Percentiles rank a stretch among this genome's conserved stretches.
Evolutionary conservation across 495 filamentous ascomycete genomes (phyloP).

Genomic region (Letharia columbiana): DNA sequence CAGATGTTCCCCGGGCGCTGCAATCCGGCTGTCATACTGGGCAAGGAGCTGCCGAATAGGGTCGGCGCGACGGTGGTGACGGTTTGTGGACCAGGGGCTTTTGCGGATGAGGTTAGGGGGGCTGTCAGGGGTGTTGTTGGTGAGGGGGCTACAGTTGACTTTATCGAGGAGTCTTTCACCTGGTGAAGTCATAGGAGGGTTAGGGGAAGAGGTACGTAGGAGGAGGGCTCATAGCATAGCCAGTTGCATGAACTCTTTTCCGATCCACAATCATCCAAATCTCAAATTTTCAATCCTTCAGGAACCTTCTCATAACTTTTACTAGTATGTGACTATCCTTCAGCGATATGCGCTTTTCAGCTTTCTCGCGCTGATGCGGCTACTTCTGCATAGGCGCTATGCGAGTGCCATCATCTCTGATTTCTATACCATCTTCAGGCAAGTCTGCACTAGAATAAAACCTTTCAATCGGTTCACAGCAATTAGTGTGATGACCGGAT

Average conservation of each 20-base stretch:
- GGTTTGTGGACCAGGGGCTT: slow-evolving; percentile 82
- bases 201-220: background rate
- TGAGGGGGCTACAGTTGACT: slow-evolving; percentile 64
- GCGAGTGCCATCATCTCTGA: background rate
- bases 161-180: slow-evolving; percentile 84
- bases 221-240: background rate
- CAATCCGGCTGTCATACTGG: slow-evolving; percentile 51
- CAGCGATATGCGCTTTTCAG: background rate
- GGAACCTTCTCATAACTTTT: background rate
- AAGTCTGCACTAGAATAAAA: background rate
- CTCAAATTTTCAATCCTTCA: background rate
- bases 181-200: background rate
- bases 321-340: background rate
- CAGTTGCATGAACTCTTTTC: background rate
- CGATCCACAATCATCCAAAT: background rate
- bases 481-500: background rate
- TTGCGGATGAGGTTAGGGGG: slow-evolving; percentile 76
- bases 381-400: background rate
- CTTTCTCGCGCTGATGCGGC: slow-evolving; percentile 3
- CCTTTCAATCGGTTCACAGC: background rate
- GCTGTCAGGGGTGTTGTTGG: slow-evolving; percentile 61
- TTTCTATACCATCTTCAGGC: background rate
- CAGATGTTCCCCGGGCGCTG: slow-evolving; percentile 80
- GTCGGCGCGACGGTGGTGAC: slow-evolving; percentile 78
- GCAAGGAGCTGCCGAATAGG: slow-evolving; percentile 65